Conservation (phyloP, 495 filamentous ascomycete species). For the Niebla homalea region DNA sequence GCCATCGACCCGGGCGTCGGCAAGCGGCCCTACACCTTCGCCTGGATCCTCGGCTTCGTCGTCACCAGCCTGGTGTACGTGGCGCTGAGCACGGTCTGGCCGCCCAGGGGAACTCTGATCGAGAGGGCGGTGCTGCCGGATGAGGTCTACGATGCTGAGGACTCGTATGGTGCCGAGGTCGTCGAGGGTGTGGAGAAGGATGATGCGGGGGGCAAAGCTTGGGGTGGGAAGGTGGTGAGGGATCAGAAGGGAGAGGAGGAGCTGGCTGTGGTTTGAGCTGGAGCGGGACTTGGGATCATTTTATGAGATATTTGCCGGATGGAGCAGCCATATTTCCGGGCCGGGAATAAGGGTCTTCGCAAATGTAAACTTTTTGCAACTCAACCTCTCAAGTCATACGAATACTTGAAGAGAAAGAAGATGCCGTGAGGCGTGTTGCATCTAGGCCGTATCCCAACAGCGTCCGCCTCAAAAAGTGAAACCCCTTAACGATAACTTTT, state of each 20-base stretch:
- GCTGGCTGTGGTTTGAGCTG: not conserved
- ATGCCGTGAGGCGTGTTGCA: no score
- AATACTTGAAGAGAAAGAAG: no score
- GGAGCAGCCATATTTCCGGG: no score
- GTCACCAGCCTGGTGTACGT: slow-evolving; percentile 35
- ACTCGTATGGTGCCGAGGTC: not conserved
- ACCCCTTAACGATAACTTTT: no score
- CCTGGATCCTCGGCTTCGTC: slow-evolving; percentile 42
- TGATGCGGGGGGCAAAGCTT: not conserved
- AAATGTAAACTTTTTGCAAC: no score
- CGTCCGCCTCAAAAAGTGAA: no score
- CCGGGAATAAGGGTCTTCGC: no score
- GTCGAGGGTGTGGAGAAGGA: not conserved
- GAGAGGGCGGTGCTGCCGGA: slow-evolving; percentile 31
- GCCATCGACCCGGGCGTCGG: slow-evolving; percentile 33
- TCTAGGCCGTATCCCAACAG: no score
- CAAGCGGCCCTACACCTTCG: slow-evolving; percentile 39
- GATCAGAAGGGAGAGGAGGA: not conserved
- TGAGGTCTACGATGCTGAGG: slow-evolving; percentile 30
- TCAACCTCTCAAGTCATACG: no score
- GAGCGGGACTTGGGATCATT: no score
- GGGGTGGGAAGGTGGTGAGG: not conserved
- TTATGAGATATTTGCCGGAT: no score
- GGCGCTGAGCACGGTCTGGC: slow-evolving; percentile 26
- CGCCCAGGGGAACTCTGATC: slow-evolving; percentile 27